A percentile compares a stretch with the other conserved stretches of the same genome.
Evolutionary conservation across 1,284 basidiomycete genomes (phyloP).

Genomic region (Malassezia sympodialis): DNA sequence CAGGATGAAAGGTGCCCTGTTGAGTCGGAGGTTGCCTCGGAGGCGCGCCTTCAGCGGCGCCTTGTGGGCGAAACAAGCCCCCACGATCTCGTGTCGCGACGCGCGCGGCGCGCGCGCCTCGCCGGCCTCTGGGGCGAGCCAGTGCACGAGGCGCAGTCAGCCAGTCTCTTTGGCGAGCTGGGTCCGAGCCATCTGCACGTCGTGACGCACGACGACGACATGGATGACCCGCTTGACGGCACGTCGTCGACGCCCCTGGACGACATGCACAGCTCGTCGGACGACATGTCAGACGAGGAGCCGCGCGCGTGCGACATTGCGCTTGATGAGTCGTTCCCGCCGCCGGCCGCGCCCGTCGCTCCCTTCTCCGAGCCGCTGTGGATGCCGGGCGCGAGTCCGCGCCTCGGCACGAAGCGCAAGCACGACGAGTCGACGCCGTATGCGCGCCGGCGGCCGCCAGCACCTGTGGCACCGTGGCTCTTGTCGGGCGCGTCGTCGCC

Average conservation of each 20-base stretch:
- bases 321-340: background rate
- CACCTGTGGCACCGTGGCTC: background rate
- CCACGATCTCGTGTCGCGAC: conserved; percentile 3
- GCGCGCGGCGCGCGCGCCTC: background rate
- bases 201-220: conserved; percentile 3
- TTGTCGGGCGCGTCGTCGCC: background rate
- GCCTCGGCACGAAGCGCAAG: conserved; percentile 13
- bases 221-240: background rate
- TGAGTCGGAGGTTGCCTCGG: conserved; percentile 40
- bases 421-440: background rate
- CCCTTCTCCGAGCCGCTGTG: background rate
- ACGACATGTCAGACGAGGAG: conserved; percentile 7
- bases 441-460: background rate
- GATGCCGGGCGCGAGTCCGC: background rate
- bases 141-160: conserved; percentile 1
- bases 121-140: background rate
- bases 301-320: background rate
- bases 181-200: background rate
- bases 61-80: conserved; percentile 18
- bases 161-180: background rate
- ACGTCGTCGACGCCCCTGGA: background rate
- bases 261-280: background rate
- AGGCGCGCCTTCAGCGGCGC: conserved; percentile 38
- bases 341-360: background rate
- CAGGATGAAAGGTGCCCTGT: conserved; percentile 33